Conservation (phyloP, 2,329 filamentous ascomycete species). For the Capronia epimyces region DNA sequence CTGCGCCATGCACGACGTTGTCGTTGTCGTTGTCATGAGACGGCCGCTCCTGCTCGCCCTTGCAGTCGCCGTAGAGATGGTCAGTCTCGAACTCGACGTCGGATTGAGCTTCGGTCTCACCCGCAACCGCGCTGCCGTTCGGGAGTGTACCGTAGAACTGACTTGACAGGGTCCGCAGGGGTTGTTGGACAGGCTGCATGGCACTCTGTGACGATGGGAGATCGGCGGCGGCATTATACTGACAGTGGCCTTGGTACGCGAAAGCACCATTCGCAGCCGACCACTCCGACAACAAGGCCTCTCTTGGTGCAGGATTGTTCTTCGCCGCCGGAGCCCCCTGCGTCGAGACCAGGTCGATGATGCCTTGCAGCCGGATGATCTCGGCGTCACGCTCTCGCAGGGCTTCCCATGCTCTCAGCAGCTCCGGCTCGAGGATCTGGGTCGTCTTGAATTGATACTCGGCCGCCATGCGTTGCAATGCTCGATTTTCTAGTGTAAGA, state of each 20-base stretch:
- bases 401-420: not conserved
- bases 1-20: too few relatives aligned
- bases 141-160: not conserved
- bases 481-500: not conserved
- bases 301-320: not conserved
- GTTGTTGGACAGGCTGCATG: not conserved
- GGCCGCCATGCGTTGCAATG: not conserved
- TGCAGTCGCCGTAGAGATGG: not conserved
- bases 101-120: not conserved
- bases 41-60: too few relatives aligned
- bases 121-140: too few relatives aligned
- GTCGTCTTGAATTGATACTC: not conserved
- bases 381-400: slow-evolving; percentile 3
- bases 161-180: not conserved
- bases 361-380: not conserved
- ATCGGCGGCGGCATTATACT: not conserved
- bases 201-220: not conserved
- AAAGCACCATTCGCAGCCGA: not conserved
- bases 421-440: not conserved
- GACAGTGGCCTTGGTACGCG: not conserved
- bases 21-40: not conserved
- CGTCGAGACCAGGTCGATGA: not conserved
- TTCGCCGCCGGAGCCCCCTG: not conserved
- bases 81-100: not conserved
- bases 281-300: too few relatives aligned